phyloP scores from a whole-genome alignment of 169 alveolate species.

The Theileria parva region DNA sequence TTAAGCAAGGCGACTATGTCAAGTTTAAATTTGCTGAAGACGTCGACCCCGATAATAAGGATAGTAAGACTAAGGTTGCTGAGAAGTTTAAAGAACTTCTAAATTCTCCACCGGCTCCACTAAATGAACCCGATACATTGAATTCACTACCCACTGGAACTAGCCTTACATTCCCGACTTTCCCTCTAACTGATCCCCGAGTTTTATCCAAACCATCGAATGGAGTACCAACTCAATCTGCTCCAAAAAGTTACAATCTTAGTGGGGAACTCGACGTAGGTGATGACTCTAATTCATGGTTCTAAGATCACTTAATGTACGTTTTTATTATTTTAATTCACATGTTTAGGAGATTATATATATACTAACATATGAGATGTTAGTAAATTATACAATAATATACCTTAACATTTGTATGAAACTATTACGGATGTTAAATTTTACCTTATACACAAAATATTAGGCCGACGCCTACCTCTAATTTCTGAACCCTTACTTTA shows the following conservation, averaged over 20 bases:
- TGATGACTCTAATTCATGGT: background rate
- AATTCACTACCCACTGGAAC: background rate
- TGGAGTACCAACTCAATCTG: background rate
- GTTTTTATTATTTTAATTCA: background rate
- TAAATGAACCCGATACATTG: background rate
- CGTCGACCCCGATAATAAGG: constrained; percentile 5
- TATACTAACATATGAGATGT: background rate
- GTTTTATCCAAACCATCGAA: constrained; percentile 8
- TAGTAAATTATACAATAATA: background rate
- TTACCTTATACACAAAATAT: background rate
- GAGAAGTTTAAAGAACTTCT: background rate
- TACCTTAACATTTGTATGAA: background rate
- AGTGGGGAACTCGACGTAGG: background rate
- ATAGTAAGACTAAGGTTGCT: background rate
- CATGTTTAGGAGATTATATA: background rate
- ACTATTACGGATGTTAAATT: background rate
- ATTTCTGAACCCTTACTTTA: background rate
- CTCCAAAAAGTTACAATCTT: background rate
- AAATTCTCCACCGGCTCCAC: background rate
- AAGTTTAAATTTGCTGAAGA: background rate
- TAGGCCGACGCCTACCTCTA: background rate
- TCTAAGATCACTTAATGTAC: background rate
- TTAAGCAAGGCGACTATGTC: background rate
- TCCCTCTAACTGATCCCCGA: background rate
- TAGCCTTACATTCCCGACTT: background rate